Percentiles rank a stretch among this genome's conserved stretches.
phyloP scores from a whole-genome alignment of 179 eudicot species.

The Gypsophila paniculata region DNA sequence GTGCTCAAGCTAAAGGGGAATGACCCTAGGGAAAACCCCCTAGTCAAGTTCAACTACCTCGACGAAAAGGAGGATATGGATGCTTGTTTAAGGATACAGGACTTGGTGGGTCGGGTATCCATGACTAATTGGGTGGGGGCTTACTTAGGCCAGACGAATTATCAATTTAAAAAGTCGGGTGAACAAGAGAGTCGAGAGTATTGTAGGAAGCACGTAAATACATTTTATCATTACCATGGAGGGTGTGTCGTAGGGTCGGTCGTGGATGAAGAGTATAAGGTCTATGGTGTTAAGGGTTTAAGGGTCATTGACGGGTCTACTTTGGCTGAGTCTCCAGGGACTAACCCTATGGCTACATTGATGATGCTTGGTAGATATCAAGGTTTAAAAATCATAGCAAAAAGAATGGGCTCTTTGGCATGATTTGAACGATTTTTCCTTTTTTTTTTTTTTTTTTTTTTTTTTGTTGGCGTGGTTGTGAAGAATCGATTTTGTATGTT shows the following conservation, averaged over 20 bases:
- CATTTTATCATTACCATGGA: conserved; percentile 47
- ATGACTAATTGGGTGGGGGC: conserved; percentile 24
- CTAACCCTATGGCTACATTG: conserved; percentile 48
- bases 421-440: not conserved
- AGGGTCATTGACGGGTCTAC: conserved; percentile 49
- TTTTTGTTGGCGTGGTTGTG: not conserved
- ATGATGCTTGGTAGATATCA: conserved; percentile 49
- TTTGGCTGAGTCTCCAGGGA: conserved; percentile 43
- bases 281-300: conserved; percentile 35
- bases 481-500: no score
- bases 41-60: conserved; percentile 40
- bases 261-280: conserved; percentile 40
- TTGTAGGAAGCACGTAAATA: conserved; percentile 39
- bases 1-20: conserved; percentile 32
- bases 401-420: conserved; percentile 19
- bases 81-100: conserved; percentile 29
- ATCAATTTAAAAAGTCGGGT: conserved; percentile 15
- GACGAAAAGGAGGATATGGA: conserved; percentile 33
- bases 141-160: conserved; percentile 27
- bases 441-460: not conserved
- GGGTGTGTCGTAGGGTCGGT: conserved; percentile 43
- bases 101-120: conserved; percentile 31
- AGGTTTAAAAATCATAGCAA: conserved; percentile 33
- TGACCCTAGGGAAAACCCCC: conserved; percentile 41
- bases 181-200: conserved; percentile 33